Conservation (phyloP, 371 early-diverging fungal species). For the Apophysomyces elegans region DNA sequence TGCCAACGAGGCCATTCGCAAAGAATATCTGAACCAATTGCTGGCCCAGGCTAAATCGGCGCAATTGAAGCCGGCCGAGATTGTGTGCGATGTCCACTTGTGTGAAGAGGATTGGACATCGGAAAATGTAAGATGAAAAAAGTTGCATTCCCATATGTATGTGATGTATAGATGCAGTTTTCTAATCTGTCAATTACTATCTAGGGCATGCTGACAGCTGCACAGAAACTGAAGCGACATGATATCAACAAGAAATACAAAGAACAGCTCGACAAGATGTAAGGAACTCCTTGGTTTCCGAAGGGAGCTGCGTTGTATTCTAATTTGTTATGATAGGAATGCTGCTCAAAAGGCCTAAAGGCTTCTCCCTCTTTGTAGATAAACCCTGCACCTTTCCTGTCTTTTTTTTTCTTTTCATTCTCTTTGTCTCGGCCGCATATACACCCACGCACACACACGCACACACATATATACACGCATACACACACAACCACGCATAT, state of each 20-base stretch:
- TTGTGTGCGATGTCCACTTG: conserved; percentile 65
- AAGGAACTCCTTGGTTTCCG: conserved; percentile 20
- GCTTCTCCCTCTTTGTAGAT: not conserved
- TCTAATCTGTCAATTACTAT: conserved; percentile 17
- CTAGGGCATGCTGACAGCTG: conserved; percentile 82
- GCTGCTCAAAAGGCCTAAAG: conserved; percentile 30
- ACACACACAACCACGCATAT: no score
- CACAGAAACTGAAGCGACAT: conserved; percentile 90
- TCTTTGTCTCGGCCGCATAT: no score
- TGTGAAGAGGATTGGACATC: conserved; percentile 84
- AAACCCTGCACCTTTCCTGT: not conserved
- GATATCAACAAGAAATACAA: conserved; percentile 70
- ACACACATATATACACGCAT: no score
- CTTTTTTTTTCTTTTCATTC: conserved; percentile 2
- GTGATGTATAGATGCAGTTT: conserved; percentile 3
- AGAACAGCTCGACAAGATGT: conserved; percentile 66
- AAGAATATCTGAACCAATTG: conserved; percentile 49
- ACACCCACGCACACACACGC: no score
- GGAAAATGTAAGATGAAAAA: conserved; percentile 61
- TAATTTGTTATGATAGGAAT: conserved; percentile 24
- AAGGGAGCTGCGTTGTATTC: not conserved
- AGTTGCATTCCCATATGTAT: conserved; percentile 9
- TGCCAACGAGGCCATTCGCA: conserved; percentile 42
- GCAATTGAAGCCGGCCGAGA: conserved; percentile 72
- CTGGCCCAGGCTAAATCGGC: conserved; percentile 54